A percentile compares a stretch with the other conserved stretches of the same genome.
phyloP scores from a whole-genome alignment of 495 filamentous ascomycete genomes.

The Penicillium longicatenatum region DNA sequence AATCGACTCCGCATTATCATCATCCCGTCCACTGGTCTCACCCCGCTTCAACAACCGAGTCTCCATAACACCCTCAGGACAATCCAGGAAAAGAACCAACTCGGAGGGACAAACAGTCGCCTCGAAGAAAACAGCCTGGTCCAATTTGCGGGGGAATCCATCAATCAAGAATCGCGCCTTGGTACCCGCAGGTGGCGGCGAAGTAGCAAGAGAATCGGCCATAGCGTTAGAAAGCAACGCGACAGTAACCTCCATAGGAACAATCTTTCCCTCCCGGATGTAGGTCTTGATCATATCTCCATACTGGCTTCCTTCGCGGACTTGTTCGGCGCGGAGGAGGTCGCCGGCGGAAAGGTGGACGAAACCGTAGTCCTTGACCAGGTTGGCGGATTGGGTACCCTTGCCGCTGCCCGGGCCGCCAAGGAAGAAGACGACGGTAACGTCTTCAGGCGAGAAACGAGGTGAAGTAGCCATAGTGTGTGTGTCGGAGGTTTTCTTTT shows the following conservation, averaged over 20 bases:
- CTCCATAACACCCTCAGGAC: constrained; percentile 86
- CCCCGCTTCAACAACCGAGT: constrained; percentile 80
- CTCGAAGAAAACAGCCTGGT: constrained; percentile 94
- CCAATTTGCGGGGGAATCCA: constrained; percentile 93
- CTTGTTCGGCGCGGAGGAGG: constrained; percentile 89
- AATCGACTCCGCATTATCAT: constrained; percentile 95
- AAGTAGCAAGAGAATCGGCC: constrained; percentile 55
- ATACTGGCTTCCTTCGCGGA: constrained; percentile 80
- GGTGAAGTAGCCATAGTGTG: constrained; percentile 47
- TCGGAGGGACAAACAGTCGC: constrained; percentile 76
- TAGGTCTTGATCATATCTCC: constrained; percentile 85
- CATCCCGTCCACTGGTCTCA: constrained; percentile 84
- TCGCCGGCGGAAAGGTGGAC: constrained; percentile 91
- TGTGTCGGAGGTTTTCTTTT: too few species aligned
- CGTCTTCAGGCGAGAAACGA: constrained; percentile 75
- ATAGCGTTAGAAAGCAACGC: constrained; percentile 91
- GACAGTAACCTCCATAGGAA: constrained; percentile 98
- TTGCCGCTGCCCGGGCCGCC: constrained; percentile 60
- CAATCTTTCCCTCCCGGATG: constrained; percentile 92
- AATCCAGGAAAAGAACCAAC: constrained; percentile 90
- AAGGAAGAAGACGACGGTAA: constrained; percentile 76
- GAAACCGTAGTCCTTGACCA: constrained; percentile 91
- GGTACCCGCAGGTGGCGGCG: constrained; percentile 21
- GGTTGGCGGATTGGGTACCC: constrained; percentile 78
- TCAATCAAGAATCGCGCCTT: constrained; percentile 80